Evolutionary conservation across 1,139 yeast genomes (phyloP), one percentile per base, ranked within the genome.

Genomic region (Meyerozyma carpophila): DNA sequence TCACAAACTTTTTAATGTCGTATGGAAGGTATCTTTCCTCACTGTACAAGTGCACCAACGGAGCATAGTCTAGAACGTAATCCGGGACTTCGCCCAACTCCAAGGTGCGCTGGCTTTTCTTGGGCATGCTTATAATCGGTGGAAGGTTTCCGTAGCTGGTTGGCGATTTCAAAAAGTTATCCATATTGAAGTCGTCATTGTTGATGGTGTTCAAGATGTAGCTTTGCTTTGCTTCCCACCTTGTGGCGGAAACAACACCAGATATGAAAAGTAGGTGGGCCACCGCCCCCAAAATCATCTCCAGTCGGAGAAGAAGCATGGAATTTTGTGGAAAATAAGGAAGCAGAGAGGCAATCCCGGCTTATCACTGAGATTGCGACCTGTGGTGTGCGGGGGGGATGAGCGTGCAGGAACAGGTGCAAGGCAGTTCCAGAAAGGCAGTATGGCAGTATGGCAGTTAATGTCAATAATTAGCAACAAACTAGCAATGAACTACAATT

Each of bases 21-120:
- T 88, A 88, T 0, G 98, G 98, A 50, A 85, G 68, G 59, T 90
- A 93, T 46, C 73, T 66, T 56, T 93, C 98, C 58, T 93, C 98
- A 1, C 95, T 83, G 66, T 91, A 91, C 21, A 93, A 68, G 58
- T 88, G 89, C 2, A 93, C 93, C 44, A 82, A 65, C 0, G 98
- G 98, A 4, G 93, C 81, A 58, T 80, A 77, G 41, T 84, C 83
- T 1, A 81, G 55, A 1, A 86, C 84, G 61, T 82, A 93, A n/a
- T 67, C 67, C 0, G 98, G 98, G 4, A 91, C 74, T 44, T 76
- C 81, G 0, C 88, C 88, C 38, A 69, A 65, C 32, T 57, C 50
- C 13, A 81, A 50, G 5, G 70, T 65, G 34, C 68, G 54, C 48
- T 72, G 59, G 28, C 57, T 49, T 3, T 45, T 41, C n/a, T 50